Evolutionary conservation across 2,329 filamentous ascomycete genomes (phyloP), one percentile per base, ranked within the genome.

Genomic region (Arthrobotrys entomopaga): DNA sequence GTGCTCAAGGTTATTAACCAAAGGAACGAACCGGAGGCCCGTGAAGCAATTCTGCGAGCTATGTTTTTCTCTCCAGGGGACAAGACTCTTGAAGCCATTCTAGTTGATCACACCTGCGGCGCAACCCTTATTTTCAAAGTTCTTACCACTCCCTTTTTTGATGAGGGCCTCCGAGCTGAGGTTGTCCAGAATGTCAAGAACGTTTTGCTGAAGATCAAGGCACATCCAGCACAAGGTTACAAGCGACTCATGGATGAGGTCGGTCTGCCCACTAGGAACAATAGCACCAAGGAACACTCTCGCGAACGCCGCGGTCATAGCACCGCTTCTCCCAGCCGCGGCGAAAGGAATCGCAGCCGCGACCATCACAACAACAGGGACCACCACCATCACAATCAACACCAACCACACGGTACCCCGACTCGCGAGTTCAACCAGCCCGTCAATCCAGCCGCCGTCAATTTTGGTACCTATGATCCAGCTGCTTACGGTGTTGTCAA

Each of bases 241-340:
- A 99, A 98, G 86, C 90, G 95, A 61, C 84, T 99, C 73, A 99
- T 99, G 95, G 95, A 99, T 79, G 95, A 99, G 81, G 95, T 99
- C 78, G 93, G 94, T 73, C 84, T 99, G 42, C 96, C 94, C 4
- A 90, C 88, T 26, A 84, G 88, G 49, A 87, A 82, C 73, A 81
- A 81, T 26, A 71, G 72, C 65, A 77, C 78, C 26, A 77, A 77
- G 24, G 77, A 77, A 48, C 58, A 74, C 38, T 75, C 71, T 22
- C 64, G 71, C 22, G 71, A 75, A 22, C 70, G 59, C 49, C 77
- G 74, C 38, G 73, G 76, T 20, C 77, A 76, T 43, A 75, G 54
- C 66, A 77, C 65, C 53, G 76, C 74, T 8, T 76, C 77, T 20
- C 77, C 76, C 19, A 77, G 77, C 48, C 72, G 72, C 42, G 50